phyloP scores from a whole-genome alignment of 768 basidiomycete genomes.

The Harrya chromipes region DNA sequence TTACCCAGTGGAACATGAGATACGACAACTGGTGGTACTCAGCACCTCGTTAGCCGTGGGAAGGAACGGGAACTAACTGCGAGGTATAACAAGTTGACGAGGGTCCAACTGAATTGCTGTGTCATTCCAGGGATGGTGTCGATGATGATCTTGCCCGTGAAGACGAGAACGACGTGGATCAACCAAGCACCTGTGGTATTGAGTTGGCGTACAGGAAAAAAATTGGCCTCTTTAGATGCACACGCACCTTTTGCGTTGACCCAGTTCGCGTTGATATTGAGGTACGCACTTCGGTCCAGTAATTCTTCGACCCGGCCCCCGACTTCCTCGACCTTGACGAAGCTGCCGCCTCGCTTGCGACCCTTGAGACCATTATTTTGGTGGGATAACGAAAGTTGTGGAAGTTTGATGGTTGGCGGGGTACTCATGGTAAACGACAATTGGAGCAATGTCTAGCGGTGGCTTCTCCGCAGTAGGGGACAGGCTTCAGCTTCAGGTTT shows the following conservation, averaged over 20 bases:
- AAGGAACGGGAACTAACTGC: slow-evolving; percentile 50
- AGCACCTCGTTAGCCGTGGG: slow-evolving; percentile 1
- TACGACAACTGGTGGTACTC: slow-evolving; percentile 69
- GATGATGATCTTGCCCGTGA: slow-evolving; percentile 85
- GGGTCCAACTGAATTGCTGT: slow-evolving; percentile 93
- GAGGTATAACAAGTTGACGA: slow-evolving; percentile 88
- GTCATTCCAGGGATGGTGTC: slow-evolving; percentile 94
- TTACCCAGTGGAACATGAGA: slow-evolving; percentile 98
- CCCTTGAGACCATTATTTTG: slow-evolving; percentile 35
- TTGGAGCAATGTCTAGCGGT: too few species aligned
- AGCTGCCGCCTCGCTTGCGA: slow-evolving; percentile 63
- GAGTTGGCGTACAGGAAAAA: slow-evolving; percentile 2
- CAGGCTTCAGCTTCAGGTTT: too few species aligned
- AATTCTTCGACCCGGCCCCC: slow-evolving; percentile 71
- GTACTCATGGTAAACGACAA: slow-evolving; percentile 40
- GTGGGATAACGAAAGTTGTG: slow-evolving; percentile 38
- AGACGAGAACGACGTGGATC: slow-evolving; percentile 92
- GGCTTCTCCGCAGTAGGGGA: neutral
- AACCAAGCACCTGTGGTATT: slow-evolving; percentile 85
- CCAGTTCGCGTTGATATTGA: slow-evolving; percentile 89
- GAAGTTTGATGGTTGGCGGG: slow-evolving; percentile 54
- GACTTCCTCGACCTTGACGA: slow-evolving; percentile 85
- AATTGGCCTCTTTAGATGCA: slow-evolving; percentile 4
- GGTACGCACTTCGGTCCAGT: slow-evolving; percentile 75
- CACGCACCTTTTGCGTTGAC: slow-evolving; percentile 83